Evolutionary conservation across 441 rosid species (phyloP).

Genomic region (Brassica balearica): DNA sequence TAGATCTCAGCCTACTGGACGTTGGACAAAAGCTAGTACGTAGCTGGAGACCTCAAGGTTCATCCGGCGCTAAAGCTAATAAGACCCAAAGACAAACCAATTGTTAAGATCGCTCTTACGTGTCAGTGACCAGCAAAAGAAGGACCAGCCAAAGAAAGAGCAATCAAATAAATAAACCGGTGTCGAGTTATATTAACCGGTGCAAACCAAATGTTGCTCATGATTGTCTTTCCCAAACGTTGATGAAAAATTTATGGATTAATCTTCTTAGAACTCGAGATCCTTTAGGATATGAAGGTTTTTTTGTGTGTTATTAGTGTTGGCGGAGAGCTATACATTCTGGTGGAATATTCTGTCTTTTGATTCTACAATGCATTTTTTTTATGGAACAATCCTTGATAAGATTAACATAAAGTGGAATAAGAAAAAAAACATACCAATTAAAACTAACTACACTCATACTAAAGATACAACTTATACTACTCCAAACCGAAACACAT

Average conservation of each 20-base stretch:
- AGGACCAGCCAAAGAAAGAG: slow-evolving; percentile 44
- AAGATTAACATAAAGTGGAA: too few relatives aligned
- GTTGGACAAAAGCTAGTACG: slow-evolving; percentile 77
- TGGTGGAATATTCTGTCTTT: slow-evolving; percentile 16
- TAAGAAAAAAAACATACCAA: too few relatives aligned
- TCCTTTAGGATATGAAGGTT: slow-evolving; percentile 22
- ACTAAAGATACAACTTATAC: too few relatives aligned
- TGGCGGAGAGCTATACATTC: slow-evolving; percentile 28
- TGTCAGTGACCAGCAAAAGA: slow-evolving; percentile 56
- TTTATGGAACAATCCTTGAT: neutral
- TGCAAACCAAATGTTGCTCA: slow-evolving; percentile 8
- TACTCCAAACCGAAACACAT: too few relatives aligned
- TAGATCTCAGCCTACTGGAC: slow-evolving; percentile 85
- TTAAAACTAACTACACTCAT: too few relatives aligned
- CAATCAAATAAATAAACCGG: neutral
- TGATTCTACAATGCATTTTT: slow-evolving; percentile 27
- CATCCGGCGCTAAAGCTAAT: slow-evolving; percentile 77
- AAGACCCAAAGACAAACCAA: slow-evolving; percentile 62
- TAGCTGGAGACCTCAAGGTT: slow-evolving; percentile 81
- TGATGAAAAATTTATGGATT: slow-evolving; percentile 24
- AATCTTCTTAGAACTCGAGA: slow-evolving; percentile 20
- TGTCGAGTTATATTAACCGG: slow-evolving; percentile 34
- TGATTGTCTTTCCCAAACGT: slow-evolving; percentile 21
- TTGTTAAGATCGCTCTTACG: slow-evolving; percentile 62
- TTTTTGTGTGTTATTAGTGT: slow-evolving; percentile 30